These are phyloP conservation scores for Tillandsia leiboldiana DNA, from an alignment of 176 grass and related monocot species.

Conservation along the genomic window DNA sequence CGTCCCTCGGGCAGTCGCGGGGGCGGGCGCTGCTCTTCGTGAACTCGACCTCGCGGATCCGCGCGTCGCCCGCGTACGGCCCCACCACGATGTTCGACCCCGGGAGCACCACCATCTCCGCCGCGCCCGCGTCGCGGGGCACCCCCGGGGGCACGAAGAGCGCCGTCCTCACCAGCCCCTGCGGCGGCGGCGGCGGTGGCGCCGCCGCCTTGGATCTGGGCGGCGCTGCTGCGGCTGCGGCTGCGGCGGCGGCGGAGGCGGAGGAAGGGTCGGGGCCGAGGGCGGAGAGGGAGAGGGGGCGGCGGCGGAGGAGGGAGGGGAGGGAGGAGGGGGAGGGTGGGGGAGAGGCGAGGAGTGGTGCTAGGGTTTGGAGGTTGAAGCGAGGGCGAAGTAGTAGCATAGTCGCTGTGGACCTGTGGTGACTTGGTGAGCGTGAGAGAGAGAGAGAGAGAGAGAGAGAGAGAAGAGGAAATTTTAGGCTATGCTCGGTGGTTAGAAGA, in stretches of 20 bases:
- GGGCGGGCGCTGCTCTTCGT: conserved; percentile 61
- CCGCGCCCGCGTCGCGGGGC: conserved; percentile 23
- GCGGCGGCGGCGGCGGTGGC: not conserved
- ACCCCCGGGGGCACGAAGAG: conserved; percentile 83
- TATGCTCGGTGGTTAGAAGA: not conserved
- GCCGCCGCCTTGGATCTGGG: not conserved
- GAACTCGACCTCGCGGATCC: conserved; percentile 65
- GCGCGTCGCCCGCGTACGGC: conserved; percentile 68
- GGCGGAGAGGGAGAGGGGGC: conserved; percentile 15
- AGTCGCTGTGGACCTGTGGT: not conserved
- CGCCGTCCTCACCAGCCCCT: conserved; percentile 24
- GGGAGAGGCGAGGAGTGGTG: conserved; percentile 14
- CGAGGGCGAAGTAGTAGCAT: not conserved
- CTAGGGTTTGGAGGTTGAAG: not conserved
- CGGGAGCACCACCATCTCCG: conserved; percentile 68
- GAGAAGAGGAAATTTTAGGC: not conserved
- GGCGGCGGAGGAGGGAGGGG: conserved; percentile 7
- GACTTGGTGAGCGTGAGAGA: not conserved
- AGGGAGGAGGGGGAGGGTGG: conserved; percentile 24
- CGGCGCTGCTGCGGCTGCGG: conserved; percentile 1
- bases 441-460: not conserved
- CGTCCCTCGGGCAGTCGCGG: conserved; percentile 67
- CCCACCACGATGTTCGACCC: conserved; percentile 86
- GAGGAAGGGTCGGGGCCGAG: conserved; percentile 5
- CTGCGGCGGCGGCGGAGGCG: not conserved